A percentile compares a stretch with the other conserved stretches of the same genome.
phyloP scores from a whole-genome alignment of 2,329 filamentous ascomycete genomes.

The Curvularia sp. region DNA sequence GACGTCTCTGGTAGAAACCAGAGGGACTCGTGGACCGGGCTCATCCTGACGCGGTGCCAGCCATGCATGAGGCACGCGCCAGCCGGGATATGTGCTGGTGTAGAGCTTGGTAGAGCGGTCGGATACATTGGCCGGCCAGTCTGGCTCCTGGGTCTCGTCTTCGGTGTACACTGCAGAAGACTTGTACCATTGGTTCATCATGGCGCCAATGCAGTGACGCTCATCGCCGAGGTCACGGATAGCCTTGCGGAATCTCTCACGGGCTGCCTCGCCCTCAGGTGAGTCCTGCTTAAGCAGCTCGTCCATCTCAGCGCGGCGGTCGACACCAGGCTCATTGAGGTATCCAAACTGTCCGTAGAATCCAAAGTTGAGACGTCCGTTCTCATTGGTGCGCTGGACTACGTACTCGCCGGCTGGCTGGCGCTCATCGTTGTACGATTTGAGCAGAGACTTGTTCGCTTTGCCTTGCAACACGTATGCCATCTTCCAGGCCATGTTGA shows the following conservation, averaged over 20 bases:
- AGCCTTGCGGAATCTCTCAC: constrained; percentile 1
- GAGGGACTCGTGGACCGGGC: background rate
- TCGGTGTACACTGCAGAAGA: constrained; percentile 8
- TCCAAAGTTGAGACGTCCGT: constrained; percentile 8
- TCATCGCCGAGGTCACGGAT: constrained; percentile 6
- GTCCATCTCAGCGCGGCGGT: constrained; percentile 1
- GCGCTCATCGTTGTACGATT: constrained; percentile 8
- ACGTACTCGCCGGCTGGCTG: constrained; percentile 11
- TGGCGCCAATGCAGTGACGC: constrained; percentile 10
- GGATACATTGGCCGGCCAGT: constrained; percentile 3
- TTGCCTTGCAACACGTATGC: constrained; percentile 6
- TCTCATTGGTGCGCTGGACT: constrained; percentile 14
- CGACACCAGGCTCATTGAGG: background rate
- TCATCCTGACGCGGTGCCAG: background rate
- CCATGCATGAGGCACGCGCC: constrained; percentile 7
- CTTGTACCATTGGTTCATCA: constrained; percentile 16
- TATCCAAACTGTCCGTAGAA: constrained; percentile 6
- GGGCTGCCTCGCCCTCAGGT: constrained; percentile 1
- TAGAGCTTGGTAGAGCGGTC: constrained; percentile 7
- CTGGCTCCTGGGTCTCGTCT: constrained; percentile 5
- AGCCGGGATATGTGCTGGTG: constrained; percentile 11
- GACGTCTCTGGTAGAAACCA: constrained; percentile 4
- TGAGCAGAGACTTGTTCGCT: constrained; percentile 5
- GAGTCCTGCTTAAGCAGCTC: constrained; percentile 5
- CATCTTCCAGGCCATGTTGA: constrained; percentile 62